A percentile compares a stretch with the other conserved stretches of the same genome.
Conservation (phyloP, 371 early-diverging fungal species). For the Apophysomyces trapeziformis region DNA sequence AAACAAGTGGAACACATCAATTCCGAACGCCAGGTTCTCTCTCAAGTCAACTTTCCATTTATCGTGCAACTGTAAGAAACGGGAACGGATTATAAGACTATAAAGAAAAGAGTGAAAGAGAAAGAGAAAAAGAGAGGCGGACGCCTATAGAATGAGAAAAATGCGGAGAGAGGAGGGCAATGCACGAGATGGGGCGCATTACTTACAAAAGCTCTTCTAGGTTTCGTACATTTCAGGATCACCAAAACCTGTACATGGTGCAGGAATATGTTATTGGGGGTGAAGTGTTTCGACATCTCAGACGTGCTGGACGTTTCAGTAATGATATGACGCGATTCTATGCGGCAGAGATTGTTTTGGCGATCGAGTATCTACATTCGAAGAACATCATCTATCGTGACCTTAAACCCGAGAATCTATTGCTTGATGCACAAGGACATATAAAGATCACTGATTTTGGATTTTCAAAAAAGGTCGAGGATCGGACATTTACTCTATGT, state of each 20-base stretch:
- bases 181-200: background rate
- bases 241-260: constrained; percentile 89
- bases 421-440: constrained; percentile 92
- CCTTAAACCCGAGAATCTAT: constrained; percentile 93
- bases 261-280: constrained; percentile 98
- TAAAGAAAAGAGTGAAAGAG: background rate
- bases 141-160: background rate
- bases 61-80: constrained; percentile 84
- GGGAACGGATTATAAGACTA: no score
- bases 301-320: constrained; percentile 87
- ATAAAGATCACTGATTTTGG: constrained; percentile 99
- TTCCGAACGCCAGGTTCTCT: constrained; percentile 93
- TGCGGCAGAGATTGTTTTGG: constrained; percentile 77
- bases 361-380: constrained; percentile 92
- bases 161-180: background rate
- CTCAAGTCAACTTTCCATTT: constrained; percentile 90
- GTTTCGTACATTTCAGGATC: constrained; percentile 91
- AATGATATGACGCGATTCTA: constrained; percentile 89
- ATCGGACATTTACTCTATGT: constrained; percentile 93
- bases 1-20: constrained; percentile 98
- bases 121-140: background rate
- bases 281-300: constrained; percentile 95
- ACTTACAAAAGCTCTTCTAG: constrained; percentile 36
- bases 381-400: constrained; percentile 95
- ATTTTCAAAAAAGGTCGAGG: constrained; percentile 89